A percentile compares a stretch with the other conserved stretches of the same genome.
These are phyloP conservation scores for Rauvolfia tetraphylla DNA, from an alignment of 257 asterid species.

Conservation along the genomic window DNA sequence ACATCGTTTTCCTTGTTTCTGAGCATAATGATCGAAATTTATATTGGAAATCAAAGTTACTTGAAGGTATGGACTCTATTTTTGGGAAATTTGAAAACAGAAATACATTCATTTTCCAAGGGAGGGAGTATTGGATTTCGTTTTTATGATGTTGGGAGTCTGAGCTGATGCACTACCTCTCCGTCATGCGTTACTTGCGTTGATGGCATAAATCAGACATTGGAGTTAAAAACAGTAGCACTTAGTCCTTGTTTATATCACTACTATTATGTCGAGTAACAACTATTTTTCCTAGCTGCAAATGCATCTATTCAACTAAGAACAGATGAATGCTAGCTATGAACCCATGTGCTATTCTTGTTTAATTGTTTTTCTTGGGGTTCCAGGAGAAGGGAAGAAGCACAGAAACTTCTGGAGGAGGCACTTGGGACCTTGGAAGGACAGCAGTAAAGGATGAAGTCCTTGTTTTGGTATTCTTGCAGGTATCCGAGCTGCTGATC, in stretches of 20 bases:
- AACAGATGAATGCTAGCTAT: neutral
- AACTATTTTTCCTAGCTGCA: neutral
- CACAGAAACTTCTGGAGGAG: slow-evolving; percentile 63
- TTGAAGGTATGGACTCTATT: neutral
- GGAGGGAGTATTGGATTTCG: neutral
- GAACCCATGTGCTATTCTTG: neutral
- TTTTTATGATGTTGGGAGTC: neutral
- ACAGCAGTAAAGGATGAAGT: slow-evolving; percentile 25
- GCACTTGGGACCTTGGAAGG: slow-evolving; percentile 68
- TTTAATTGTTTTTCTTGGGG: slow-evolving; percentile 10
- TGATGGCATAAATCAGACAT: neutral
- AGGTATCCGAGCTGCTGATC: neutral
- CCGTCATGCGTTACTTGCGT: neutral
- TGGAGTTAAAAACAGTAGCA: neutral
- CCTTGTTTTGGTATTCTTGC: neutral
- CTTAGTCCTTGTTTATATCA: neutral
- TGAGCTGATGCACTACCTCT: neutral
- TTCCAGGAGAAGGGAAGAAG: slow-evolving; percentile 87
- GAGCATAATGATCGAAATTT: neutral
- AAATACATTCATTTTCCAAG: neutral
- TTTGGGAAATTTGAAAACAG: neutral
- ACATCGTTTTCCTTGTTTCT: neutral
- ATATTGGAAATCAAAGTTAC: neutral
- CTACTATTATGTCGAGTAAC: neutral
- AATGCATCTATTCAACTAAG: neutral